Percentiles rank a stretch among this genome's conserved stretches.
Conservation (phyloP, 352 stramenopile genomes). For the Globisporangium paroecandrum region DNA sequence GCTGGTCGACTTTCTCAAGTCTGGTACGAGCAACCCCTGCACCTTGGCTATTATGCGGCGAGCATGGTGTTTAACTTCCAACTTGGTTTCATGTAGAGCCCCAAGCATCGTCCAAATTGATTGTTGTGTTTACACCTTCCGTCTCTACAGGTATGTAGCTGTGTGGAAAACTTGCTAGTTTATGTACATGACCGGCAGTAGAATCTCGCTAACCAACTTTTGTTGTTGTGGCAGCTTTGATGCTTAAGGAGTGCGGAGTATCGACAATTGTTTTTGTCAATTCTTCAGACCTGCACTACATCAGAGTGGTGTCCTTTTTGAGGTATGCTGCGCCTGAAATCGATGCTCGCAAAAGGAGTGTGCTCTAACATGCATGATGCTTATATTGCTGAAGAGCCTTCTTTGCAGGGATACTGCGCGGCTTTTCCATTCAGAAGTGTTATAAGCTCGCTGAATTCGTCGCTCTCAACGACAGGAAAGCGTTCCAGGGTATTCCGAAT, state of each 20-base stretch:
- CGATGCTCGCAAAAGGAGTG: background rate
- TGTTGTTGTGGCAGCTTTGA: conserved; percentile 29
- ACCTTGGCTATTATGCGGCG: background rate
- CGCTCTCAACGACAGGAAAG: conserved; percentile 37
- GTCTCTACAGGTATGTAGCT: conserved; percentile 26
- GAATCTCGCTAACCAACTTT: background rate
- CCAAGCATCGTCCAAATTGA: conserved; percentile 22
- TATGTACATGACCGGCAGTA: background rate
- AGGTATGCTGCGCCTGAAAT: conserved; percentile 24
- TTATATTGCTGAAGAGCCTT: conserved; percentile 36
- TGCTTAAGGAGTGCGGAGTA: conserved; percentile 44
- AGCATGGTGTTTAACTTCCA: background rate
- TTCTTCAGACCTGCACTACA: conserved; percentile 30
- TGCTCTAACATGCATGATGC: conserved; percentile 6
- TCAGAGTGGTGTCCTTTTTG: conserved; percentile 46
- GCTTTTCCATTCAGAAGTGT: conserved; percentile 37
- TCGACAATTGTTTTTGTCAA: conserved; percentile 58
- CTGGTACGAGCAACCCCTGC: conserved; percentile 17
- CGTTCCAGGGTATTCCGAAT: conserved; percentile 21
- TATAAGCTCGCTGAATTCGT: conserved; percentile 37
- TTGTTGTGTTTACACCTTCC: conserved; percentile 34
- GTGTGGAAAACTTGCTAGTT: background rate
- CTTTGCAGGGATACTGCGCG: conserved; percentile 42
- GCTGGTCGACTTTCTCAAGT: conserved; percentile 25
- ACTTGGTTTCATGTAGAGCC: conserved; percentile 2